These are phyloP conservation scores for Aspergillus mulundensis DNA, from an alignment of 495 filamentous ascomycete species.

Conservation along the genomic window DNA sequence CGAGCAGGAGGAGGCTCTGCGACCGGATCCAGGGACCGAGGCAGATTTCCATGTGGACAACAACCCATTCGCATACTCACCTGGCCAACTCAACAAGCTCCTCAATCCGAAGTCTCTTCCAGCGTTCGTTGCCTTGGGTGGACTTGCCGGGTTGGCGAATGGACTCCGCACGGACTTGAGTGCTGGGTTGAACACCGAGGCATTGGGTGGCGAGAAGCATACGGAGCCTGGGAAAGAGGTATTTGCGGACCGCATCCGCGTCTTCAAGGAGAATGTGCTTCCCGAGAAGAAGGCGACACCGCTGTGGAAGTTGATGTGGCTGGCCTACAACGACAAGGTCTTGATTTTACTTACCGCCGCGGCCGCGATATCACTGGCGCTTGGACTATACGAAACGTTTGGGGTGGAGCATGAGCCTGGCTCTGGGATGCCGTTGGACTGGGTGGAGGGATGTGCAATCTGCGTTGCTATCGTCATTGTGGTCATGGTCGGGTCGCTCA, in stretches of 20 bases:
- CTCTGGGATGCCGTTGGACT: conserved; percentile 55
- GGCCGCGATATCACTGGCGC: conserved; percentile 74
- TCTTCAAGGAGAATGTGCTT: conserved; percentile 66
- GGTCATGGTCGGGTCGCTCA: conserved; percentile 60
- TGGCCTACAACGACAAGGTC: conserved; percentile 80
- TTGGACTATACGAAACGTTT: conserved; percentile 71
- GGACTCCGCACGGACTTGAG: conserved; percentile 66
- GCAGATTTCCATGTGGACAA: conserved; percentile 67
- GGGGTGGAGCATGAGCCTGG: conserved; percentile 21
- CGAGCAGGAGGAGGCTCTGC: conserved; percentile 52
- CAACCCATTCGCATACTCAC: conserved; percentile 79
- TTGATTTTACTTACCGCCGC: conserved; percentile 76
- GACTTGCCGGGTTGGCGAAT: conserved; percentile 72
- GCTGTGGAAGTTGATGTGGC: conserved; percentile 71
- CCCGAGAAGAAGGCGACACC: conserved; percentile 69
- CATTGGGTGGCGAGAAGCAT: neutral
- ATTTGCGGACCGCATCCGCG: conserved; percentile 60
- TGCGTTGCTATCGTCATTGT: conserved; percentile 68
- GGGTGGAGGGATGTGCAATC: conserved; percentile 74
- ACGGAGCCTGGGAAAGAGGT: conserved; percentile 45
- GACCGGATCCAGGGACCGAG: conserved; percentile 67
- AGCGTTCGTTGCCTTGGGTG: conserved; percentile 76
- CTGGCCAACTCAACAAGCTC: conserved; percentile 74
- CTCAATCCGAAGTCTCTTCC: conserved; percentile 75
- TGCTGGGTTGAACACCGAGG: conserved; percentile 71